These are phyloP conservation scores for Lupinus albus DNA, from an alignment of 306 rosid species.

Conservation along the genomic window DNA sequence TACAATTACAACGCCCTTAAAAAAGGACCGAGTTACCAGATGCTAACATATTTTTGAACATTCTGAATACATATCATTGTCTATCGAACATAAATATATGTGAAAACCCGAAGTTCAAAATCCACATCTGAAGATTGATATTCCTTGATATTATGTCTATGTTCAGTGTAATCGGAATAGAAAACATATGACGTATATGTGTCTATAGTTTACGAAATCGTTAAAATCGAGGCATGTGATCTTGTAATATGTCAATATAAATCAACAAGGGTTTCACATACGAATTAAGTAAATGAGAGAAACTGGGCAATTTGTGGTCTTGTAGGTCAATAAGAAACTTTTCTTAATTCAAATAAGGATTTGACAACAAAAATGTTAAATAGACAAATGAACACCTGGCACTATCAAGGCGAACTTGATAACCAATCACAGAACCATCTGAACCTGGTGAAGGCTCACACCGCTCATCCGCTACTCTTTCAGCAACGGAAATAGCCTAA, in stretches of 20 bases:
- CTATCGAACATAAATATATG: slow-evolving; percentile 20
- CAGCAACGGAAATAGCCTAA: slow-evolving; percentile 95
- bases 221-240: neutral
- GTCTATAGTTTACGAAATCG: neutral
- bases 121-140: slow-evolving; percentile 6
- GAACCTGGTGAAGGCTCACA: slow-evolving; percentile 89
- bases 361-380: slow-evolving; percentile 22
- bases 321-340: slow-evolving; percentile 1
- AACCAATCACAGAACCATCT: slow-evolving; percentile 88
- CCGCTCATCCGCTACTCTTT: slow-evolving; percentile 96
- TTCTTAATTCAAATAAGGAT: slow-evolving; percentile 4
- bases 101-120: slow-evolving; percentile 10
- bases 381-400: slow-evolving; percentile 66
- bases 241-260: too few species aligned
- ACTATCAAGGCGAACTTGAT: slow-evolving; percentile 97
- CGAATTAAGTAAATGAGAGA: slow-evolving; percentile 13
- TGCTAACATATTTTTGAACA: slow-evolving; percentile 11
- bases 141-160: neutral
- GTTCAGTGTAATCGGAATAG: neutral
- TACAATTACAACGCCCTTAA: slow-evolving; percentile 12
- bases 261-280: too few species aligned
- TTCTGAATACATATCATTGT: slow-evolving; percentile 22
- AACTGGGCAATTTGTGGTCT: slow-evolving; percentile 11
- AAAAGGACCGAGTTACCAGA: slow-evolving; percentile 19
- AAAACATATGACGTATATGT: neutral